phyloP scores from a whole-genome alignment of 2,329 filamentous ascomycete species.

The Verticillium longisporum region DNA sequence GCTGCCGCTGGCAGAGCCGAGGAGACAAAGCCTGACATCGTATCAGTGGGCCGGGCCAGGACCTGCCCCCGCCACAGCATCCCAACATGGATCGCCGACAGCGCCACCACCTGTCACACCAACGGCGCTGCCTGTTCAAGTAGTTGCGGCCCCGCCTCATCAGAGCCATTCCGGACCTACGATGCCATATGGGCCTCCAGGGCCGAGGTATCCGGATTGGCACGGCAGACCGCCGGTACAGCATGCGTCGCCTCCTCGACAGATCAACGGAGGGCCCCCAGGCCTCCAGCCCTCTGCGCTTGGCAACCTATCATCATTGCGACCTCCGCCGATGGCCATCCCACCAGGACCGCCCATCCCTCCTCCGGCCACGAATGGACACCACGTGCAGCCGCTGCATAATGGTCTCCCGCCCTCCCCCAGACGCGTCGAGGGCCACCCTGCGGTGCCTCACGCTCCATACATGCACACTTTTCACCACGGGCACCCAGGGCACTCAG shows the following conservation, averaged over 20 bases:
- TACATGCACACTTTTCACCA: conserved; percentile 16
- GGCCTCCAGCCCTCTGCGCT: conserved; percentile 21
- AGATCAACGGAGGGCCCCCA: conserved; percentile 41
- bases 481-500: conserved; percentile 21
- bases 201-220: conserved; percentile 32
- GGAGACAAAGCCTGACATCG: conserved; percentile 3
- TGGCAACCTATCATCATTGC: conserved; percentile 35
- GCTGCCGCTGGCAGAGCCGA: conserved; percentile 8
- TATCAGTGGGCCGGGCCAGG: not conserved
- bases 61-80: not conserved
- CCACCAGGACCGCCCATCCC: conserved; percentile 31
- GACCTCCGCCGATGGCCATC: conserved; percentile 39
- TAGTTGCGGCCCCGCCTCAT: conserved; percentile 22
- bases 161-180: conserved; percentile 27
- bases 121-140: conserved; percentile 8
- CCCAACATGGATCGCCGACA: conserved; percentile 16
- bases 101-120: conserved; percentile 17
- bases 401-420: conserved; percentile 44
- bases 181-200: conserved; percentile 22
- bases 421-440: conserved; percentile 31
- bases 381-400: conserved; percentile 29
- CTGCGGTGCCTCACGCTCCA: conserved; percentile 10
- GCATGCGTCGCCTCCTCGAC: conserved; percentile 38
- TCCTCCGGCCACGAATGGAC: conserved; percentile 34
- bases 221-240: conserved; percentile 39